phyloP scores from a whole-genome alignment of 2,329 filamentous ascomycete genomes.

The Cladophialophora bantiana region DNA sequence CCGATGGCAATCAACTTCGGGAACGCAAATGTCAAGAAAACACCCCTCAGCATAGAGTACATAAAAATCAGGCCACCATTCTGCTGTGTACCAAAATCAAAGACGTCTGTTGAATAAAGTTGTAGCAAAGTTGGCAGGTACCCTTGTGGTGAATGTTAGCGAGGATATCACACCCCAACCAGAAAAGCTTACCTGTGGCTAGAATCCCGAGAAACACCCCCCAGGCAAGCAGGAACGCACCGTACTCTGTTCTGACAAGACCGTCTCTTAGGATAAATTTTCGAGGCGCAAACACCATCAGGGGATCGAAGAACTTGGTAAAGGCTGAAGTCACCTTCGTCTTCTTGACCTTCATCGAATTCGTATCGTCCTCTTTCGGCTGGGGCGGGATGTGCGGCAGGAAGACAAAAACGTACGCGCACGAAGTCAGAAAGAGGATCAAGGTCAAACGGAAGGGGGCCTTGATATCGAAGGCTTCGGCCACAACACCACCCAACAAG shows the following conservation, averaged over 20 bases:
- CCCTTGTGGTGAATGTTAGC: slow-evolving; percentile 42
- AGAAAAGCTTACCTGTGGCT: slow-evolving; percentile 58
- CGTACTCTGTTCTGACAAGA: slow-evolving; percentile 62
- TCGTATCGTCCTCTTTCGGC: background rate
- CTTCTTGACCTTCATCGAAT: slow-evolving; percentile 37
- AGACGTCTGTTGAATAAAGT: slow-evolving; percentile 64
- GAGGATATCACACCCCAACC: background rate
- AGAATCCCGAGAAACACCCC: slow-evolving; percentile 73
- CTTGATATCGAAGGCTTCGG: slow-evolving; percentile 67
- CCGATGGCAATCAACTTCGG: slow-evolving; percentile 61
- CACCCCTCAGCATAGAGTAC: slow-evolving; percentile 61
- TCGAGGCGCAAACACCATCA: slow-evolving; percentile 67
- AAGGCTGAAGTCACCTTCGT: slow-evolving; percentile 43
- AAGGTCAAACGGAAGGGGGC: slow-evolving; percentile 71
- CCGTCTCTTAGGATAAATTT: slow-evolving; percentile 62
- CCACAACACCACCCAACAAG: slow-evolving; percentile 69
- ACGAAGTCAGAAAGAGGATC: slow-evolving; percentile 59
- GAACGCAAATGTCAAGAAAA: slow-evolving; percentile 64
- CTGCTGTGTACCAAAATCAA: slow-evolving; percentile 62
- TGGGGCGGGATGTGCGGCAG: slow-evolving; percentile 59
- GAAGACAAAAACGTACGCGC: slow-evolving; percentile 50
- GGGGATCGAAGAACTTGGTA: slow-evolving; percentile 56
- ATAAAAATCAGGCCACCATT: slow-evolving; percentile 66
- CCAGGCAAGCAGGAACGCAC: slow-evolving; percentile 67
- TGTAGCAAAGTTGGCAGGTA: slow-evolving; percentile 69